Evolutionary conservation across 805 yeast genomes (phyloP), one percentile per base, ranked within the genome.

Genomic region (Ogataea zsoltii): DNA sequence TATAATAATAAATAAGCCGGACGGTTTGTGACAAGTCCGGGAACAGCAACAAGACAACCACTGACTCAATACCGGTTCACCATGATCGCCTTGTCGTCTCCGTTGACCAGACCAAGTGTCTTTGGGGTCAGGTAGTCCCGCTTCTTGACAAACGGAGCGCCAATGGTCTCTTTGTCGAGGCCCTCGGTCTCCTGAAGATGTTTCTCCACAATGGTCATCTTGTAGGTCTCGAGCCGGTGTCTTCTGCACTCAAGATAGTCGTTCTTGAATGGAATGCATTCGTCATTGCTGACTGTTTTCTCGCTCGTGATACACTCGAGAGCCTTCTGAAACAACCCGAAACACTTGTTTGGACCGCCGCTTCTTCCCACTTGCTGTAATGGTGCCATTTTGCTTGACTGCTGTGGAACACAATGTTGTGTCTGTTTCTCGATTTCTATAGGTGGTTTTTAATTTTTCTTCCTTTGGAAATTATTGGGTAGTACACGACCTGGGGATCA

Each of bases 291-390:
- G 29, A 54, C 49, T 6, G 63, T 60, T n/a, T 58, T 55, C 23
- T 58, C 56, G 39, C 58, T 65, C 9, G 72, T 68, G 64, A 67
- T 60, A 46, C 72, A 68, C 53, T 68, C 72, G 17, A 68, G 56
- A 6, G 68, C 69, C 42, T 63, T 62, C 46, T 68, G 72, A 47
- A 67, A 68, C 26, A 61, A 60, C 23, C 66, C 67, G 53, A 66
- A 68, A 53, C 72, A 68, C 42, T 57, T 62, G 58, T 60, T 65
- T 35, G 72, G 72, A 19, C 70, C 72, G 16, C 72, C 71, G 40
- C 57, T 58, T 48, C 65, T 57, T 41, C 66, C 58, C 29, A 63
- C 60, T 53, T 63, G 68, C 45, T 60, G 66, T 42, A 63, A 55
- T 38, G 68, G 67, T 26, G 58, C 58, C 68, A 63, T 63, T 23